Evolutionary conservation across 2,329 filamentous ascomycete genomes (phyloP), one percentile per base, ranked within the genome.

Genomic region (Pseudogymnoascus sp.): DNA sequence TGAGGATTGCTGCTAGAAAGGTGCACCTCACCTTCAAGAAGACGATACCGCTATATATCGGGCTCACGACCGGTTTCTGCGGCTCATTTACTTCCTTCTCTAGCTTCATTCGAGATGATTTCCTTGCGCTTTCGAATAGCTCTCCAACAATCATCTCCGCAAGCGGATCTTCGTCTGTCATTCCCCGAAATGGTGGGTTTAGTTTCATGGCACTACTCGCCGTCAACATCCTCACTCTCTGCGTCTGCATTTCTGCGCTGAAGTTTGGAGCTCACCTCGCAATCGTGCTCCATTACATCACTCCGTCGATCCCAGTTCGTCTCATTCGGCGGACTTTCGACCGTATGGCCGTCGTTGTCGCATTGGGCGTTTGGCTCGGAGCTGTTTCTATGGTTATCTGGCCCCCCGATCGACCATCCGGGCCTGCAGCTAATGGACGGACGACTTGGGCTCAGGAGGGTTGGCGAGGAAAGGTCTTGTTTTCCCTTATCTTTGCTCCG

Each of bases 21-120:
- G 80, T 80, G 1, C 84, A 89, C 71, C 74, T 82, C 39, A 79
- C 85, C 4, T 77, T 80, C 29, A 96, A 96, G 73, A 96, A 96
- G 78, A 90, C 89, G 0, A 89, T 96, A 29, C 93, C 93, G 0
- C 79, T 96, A 0, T 96, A 96, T 72, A 88, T 96, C 64, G 93
- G 90, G 61, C 83, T 97, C 5, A 85, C 90, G 0, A 96, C 89
- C 0, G 93, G 89, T 10, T 95, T 95, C 74, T 96, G 91, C 71
- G 91, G 93, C 66, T 93, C 89, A 68, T 90, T 95, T 71, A 97
- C 93, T 0, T 93, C 89, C 8, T 96, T 96, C 75, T 96, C 92
- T 0, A 86, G 87, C 18, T 96, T 96, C 72, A 86, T 93, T 57
- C 83, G 90, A 5, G 93, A 96, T 70, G 76, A 82, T 12, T 96